Evolutionary conservation across 768 basidiomycete genomes (phyloP), one percentile per base, ranked within the genome.

Genomic region (Strobilomyces dryophilus): DNA sequence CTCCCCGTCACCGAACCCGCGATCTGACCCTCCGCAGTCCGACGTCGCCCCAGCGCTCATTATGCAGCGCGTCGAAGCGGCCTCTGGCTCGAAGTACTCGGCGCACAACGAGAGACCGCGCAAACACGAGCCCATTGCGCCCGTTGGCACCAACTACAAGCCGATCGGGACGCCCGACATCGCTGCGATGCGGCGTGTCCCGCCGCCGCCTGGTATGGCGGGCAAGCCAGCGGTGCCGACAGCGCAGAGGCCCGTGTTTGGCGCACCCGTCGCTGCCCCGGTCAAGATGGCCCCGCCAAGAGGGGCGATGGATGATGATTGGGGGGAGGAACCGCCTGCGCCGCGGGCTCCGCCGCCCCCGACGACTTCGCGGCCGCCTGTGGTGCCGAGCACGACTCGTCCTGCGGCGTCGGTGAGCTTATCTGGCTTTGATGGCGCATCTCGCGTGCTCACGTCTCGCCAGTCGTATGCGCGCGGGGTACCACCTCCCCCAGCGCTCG

Each of bases 11-110:
- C 15, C 11, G 47, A 43, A 27, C 47, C 51, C 52, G 35, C 14
- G n/a, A 20, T 34, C 45, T 9, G 26, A 29, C 10, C 29, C 10
- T 29, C 29, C 26, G 6, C 59, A 92, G 89, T 78, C 78, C 46
- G 95, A 98, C 71, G 89, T 98, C 20, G 71, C 82, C 0, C 88
- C 94, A 0, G 73, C 76, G 0, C 67, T 88, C 47, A 91, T 98
- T 70, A 90, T 91, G 83, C 82, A 83, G 53, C 83, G 89, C 41
- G 83, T 95, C n/a, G 85, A 87, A 74, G 84, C 87, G 17, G 87
- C 92, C 10, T 93, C 90, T 12, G 93, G 93, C n/a, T 83, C 92
- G 0, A 91, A 83, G 61, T 98, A 98, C 69, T 87, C 89, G 4
- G 76, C 82, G 1, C 92, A 94, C 62, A 85, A 86, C 45, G 90